Evolutionary conservation across 805 yeast species (phyloP).

Genomic region (Barnettozyma vustinii): DNA sequence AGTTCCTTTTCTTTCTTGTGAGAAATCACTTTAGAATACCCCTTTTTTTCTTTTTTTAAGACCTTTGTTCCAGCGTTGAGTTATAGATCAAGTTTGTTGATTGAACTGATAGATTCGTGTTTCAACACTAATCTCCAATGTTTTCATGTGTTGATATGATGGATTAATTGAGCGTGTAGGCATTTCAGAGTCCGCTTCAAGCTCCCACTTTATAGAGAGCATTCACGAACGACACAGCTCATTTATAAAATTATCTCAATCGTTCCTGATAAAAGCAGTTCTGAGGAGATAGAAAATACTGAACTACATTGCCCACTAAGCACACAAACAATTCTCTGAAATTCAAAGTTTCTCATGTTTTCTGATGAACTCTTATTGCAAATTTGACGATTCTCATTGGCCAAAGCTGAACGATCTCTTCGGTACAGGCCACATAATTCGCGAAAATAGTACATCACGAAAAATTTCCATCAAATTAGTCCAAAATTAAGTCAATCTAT

Average conservation of each 20-base stretch:
- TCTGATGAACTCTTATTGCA: slow-evolving; percentile 1
- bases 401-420: not conserved
- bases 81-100: not conserved
- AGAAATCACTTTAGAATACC: not conserved
- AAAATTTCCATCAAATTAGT: not conserved
- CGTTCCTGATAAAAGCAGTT: too few relatives aligned
- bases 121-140: not conserved
- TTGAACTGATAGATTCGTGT: not conserved
- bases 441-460: not conserved
- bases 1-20: not conserved
- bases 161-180: not conserved
- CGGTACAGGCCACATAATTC: slow-evolving; percentile 1
- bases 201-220: not conserved
- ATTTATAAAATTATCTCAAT: too few relatives aligned
- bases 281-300: not conserved
- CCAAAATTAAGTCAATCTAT: not conserved
- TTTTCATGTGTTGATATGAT: not conserved
- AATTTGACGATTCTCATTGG: slow-evolving; percentile 8
- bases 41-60: not conserved
- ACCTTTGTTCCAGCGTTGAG: not conserved
- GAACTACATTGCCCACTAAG: too few relatives aligned
- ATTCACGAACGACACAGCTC: too few relatives aligned
- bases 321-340: too few relatives aligned
- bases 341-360: too few relatives aligned
- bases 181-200: not conserved